Conservation (phyloP, 2,329 filamentous ascomycete species). For the Colletotrichum brevisporum region DNA sequence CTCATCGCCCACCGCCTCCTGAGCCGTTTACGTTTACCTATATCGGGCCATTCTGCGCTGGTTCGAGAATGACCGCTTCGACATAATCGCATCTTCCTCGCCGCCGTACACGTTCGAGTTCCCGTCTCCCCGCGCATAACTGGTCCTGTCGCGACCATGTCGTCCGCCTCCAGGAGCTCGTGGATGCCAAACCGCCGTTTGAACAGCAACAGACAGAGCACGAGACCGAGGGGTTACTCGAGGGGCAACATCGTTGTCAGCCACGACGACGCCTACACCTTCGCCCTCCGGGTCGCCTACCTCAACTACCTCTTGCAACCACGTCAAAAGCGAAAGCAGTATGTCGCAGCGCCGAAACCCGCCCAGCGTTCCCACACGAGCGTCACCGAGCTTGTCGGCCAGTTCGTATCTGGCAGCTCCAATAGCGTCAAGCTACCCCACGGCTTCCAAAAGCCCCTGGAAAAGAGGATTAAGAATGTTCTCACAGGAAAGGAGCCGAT, state of each 20-base stretch:
- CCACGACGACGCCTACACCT: constrained; percentile 89
- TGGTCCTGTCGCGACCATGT: constrained; percentile 56
- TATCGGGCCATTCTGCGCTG: constrained; percentile 35
- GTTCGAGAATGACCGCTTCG: constrained; percentile 39
- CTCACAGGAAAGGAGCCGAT: constrained; percentile 85
- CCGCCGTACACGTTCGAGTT: constrained; percentile 28
- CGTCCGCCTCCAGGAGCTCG: constrained; percentile 64
- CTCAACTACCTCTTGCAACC: constrained; percentile 95
- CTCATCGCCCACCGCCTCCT: constrained; percentile 1
- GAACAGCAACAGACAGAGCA: constrained; percentile 59
- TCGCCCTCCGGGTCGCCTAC: constrained; percentile 90
- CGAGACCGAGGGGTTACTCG: constrained; percentile 60
- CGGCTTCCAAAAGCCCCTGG: constrained; percentile 65
- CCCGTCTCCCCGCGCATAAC: constrained; percentile 24
- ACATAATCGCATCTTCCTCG: constrained; percentile 28
- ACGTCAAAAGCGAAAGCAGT: constrained; percentile 89
- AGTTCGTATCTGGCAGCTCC: constrained; percentile 74
- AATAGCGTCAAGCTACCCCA: constrained; percentile 70
- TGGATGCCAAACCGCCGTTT: constrained; percentile 61
- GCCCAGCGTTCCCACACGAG: constrained; percentile 76
- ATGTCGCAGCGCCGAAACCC: constrained; percentile 77
- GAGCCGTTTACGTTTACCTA: neutral
- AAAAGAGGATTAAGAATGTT: constrained; percentile 85
- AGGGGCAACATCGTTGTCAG: constrained; percentile 60
- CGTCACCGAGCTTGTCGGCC: constrained; percentile 89